phyloP scores from a whole-genome alignment of 139 green algal species.

The Chlamydomonas urium region DNA sequence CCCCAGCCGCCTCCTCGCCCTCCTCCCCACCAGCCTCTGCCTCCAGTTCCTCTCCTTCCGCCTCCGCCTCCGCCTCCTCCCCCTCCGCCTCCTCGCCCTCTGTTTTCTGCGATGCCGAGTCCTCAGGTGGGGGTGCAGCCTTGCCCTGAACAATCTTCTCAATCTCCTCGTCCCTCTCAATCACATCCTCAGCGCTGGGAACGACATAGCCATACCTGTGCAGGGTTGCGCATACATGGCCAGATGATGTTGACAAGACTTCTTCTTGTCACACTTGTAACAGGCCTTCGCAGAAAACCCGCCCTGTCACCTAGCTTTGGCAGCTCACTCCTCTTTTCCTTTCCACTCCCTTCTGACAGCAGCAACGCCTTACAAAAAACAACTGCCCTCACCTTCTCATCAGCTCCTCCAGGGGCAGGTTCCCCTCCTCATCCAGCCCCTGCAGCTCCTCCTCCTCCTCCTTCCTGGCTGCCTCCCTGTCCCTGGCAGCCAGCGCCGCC shows the following conservation, averaged over 20 bases:
- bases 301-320: no score
- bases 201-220: conserved; percentile 45
- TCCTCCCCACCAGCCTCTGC: conserved; percentile 6
- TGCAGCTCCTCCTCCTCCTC: conserved; percentile 8
- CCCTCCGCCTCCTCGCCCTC: not conserved
- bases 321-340: not conserved
- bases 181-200: conserved; percentile 20
- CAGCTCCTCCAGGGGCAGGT: conserved; percentile 1
- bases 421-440: conserved; percentile 10
- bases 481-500: conserved; percentile 45
- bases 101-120: not conserved
- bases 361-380: no score
- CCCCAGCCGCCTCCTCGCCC: no score
- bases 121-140: conserved; percentile 14
- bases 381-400: not conserved
- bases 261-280: no score
- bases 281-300: no score
- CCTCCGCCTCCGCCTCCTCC: conserved; percentile 11
- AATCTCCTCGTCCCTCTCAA: conserved; percentile 25
- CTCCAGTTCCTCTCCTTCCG: conserved; percentile 25
- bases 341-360: not conserved
- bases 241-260: no score
- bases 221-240: not conserved
- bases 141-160: conserved; percentile 1
- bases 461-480: conserved; percentile 19